phyloP scores from a whole-genome alignment of 257 asterid genomes.

The Voacanga thouarsii region DNA sequence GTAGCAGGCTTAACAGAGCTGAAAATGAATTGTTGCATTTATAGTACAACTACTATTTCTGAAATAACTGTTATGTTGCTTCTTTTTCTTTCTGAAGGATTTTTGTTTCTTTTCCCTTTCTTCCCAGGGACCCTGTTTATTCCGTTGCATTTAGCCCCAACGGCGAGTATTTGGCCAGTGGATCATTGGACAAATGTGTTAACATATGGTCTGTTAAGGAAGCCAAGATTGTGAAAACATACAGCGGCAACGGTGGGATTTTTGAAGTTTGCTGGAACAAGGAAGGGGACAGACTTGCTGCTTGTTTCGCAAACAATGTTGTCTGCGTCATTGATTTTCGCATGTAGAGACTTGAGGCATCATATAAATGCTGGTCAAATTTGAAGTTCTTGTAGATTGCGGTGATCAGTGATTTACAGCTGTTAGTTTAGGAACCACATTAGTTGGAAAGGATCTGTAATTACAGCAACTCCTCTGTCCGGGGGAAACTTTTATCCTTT shows the following conservation, averaged over 20 bases:
- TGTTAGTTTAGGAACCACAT: conserved; percentile 2
- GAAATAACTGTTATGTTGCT: neutral
- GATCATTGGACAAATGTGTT: conserved; percentile 88
- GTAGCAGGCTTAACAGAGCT: neutral
- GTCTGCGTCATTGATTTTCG: conserved; percentile 89
- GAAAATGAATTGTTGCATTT: neutral
- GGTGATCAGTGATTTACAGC: neutral
- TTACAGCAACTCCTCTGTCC: neutral
- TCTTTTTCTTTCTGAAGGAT: neutral
- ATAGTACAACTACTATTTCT: neutral
- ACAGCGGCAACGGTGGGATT: conserved; percentile 83
- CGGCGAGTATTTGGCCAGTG: conserved; percentile 88
- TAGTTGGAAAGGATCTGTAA: neutral
- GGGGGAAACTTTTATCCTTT: too few relatives aligned
- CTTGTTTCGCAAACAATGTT: conserved; percentile 86
- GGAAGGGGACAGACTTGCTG: conserved; percentile 87
- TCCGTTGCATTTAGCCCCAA: conserved; percentile 94
- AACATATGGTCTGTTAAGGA: conserved; percentile 97
- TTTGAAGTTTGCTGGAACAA: conserved; percentile 99
- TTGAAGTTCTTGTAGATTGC: neutral
- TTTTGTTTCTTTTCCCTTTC: neutral
- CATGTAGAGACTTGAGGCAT: conserved; percentile 38
- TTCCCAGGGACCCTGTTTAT: conserved; percentile 85
- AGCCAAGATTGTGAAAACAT: conserved; percentile 76
- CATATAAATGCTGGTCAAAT: neutral